phyloP scores from a whole-genome alignment of 2,329 filamentous ascomycete genomes.

The Chrysosporium keratinophilum region DNA sequence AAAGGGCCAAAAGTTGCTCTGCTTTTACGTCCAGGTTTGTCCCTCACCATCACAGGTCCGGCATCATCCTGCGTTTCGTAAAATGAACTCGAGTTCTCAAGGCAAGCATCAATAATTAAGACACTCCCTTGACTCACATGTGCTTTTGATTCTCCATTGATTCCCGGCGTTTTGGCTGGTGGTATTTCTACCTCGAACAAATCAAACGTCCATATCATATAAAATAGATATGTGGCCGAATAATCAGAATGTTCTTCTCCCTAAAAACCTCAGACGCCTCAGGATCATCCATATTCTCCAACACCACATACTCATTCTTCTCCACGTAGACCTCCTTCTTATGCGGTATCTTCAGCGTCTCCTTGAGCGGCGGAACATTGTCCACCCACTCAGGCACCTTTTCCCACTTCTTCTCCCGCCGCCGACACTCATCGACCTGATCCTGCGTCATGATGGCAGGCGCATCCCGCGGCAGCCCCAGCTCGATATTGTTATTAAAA shows the following conservation, averaged over 20 bases:
- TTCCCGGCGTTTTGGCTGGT: background rate
- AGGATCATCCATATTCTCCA: background rate
- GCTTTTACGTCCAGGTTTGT: too few species aligned
- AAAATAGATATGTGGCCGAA: slow-evolving; percentile 6
- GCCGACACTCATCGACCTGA: background rate
- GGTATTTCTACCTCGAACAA: background rate
- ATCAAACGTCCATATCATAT: slow-evolving; percentile 1
- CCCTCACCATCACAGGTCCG: too few species aligned
- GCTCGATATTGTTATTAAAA: slow-evolving; percentile 11
- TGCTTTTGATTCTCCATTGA: background rate
- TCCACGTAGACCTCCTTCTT: slow-evolving; percentile 3
- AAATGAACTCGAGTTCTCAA: too few species aligned
- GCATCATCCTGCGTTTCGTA: too few species aligned
- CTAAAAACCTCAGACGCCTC: background rate
- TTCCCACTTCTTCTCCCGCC: background rate
- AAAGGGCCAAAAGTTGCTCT: too few species aligned
- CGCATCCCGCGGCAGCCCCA: slow-evolving; percentile 1
- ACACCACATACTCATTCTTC: background rate
- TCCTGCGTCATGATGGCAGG: slow-evolving; percentile 8
- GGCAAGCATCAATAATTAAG: too few species aligned
- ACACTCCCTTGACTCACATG: background rate
- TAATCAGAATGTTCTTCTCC: slow-evolving; percentile 2
- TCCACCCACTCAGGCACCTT: background rate
- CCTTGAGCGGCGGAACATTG: background rate
- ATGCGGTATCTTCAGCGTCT: slow-evolving; percentile 5